Evolutionary conservation across 2,329 filamentous ascomycete genomes (phyloP).

Genomic region (Fusarium luffae): DNA sequence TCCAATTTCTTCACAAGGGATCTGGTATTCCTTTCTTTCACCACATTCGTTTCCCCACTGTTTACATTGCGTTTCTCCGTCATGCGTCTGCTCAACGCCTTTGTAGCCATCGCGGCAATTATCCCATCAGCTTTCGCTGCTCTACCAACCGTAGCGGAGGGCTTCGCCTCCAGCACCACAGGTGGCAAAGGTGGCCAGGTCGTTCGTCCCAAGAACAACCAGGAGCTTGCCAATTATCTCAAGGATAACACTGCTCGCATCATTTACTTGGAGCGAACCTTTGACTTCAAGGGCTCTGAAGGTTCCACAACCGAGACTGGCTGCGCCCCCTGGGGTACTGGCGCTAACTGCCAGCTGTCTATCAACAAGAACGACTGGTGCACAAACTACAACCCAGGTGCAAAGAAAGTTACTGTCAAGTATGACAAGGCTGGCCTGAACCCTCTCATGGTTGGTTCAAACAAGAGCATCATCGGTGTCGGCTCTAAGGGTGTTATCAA

Average conservation of each 20-base stretch:
- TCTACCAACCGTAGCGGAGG: constrained; percentile 52
- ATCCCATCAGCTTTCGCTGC: constrained; percentile 38
- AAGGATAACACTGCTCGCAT: constrained; percentile 63
- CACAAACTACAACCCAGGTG: constrained; percentile 64
- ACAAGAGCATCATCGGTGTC: constrained; percentile 68
- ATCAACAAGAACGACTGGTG: constrained; percentile 71
- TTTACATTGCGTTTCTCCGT: not conserved
- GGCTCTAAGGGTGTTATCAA: constrained; percentile 65
- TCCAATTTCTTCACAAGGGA: not conserved
- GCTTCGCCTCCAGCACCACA: constrained; percentile 64
- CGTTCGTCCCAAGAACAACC: constrained; percentile 64
- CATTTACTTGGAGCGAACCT: constrained; percentile 67
- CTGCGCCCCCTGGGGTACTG: constrained; percentile 69
- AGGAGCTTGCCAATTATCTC: constrained; percentile 69
- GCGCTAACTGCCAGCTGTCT: constrained; percentile 64
- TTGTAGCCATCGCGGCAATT: constrained; percentile 32
- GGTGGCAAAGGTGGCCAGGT: constrained; percentile 63
- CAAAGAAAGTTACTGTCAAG: constrained; percentile 57
- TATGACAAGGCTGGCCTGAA: constrained; percentile 65
- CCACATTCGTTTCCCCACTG: not conserved
- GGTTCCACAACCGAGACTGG: constrained; percentile 63
- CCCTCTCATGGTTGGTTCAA: constrained; percentile 64
- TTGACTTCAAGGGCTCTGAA: constrained; percentile 67
- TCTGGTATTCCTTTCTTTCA: not conserved
- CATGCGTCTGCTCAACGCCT: constrained; percentile 26